Conservation (phyloP, 179 eudicot genomes). For the Gypsophila paniculata region DNA sequence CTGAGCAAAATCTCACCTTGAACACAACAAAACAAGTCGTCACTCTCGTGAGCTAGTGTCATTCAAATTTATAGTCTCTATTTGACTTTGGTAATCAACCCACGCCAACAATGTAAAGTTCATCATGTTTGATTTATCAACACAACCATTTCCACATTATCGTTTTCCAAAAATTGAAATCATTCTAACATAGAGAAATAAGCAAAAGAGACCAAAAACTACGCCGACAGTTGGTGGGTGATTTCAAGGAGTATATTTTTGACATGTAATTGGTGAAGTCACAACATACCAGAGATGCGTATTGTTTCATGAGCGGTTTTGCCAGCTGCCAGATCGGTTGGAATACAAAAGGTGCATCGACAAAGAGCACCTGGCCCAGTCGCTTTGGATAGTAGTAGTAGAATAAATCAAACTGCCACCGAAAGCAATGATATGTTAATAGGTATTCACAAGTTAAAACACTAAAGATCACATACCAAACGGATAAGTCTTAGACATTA, state of each 20-base stretch:
- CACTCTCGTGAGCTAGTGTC: neutral
- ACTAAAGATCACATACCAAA: neutral
- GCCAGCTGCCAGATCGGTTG: slow-evolving; percentile 76
- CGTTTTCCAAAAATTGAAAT: no score
- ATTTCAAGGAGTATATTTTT: neutral
- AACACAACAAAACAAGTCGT: slow-evolving; percentile 3
- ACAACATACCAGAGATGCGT: slow-evolving; percentile 67
- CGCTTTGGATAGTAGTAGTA: slow-evolving; percentile 83
- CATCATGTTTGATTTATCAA: no score
- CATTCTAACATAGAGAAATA: neutral
- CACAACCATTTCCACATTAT: no score
- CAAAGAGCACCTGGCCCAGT: slow-evolving; percentile 72
- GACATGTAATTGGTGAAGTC: neutral
- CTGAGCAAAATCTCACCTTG: slow-evolving; percentile 83
- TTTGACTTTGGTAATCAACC: neutral
- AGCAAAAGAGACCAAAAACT: neutral
- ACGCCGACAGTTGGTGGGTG: neutral
- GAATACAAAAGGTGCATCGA: slow-evolving; percentile 86
- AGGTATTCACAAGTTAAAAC: neutral
- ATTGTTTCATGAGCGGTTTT: slow-evolving; percentile 77
- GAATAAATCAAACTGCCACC: slow-evolving; percentile 80
- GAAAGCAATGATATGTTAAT: slow-evolving; percentile 3
- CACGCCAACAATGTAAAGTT: neutral
- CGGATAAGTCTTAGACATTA: slow-evolving; percentile 26
- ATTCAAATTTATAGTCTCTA: neutral